phyloP scores from a whole-genome alignment of 1,139 yeast genomes.

The Entelexis sorbosivorans region DNA sequence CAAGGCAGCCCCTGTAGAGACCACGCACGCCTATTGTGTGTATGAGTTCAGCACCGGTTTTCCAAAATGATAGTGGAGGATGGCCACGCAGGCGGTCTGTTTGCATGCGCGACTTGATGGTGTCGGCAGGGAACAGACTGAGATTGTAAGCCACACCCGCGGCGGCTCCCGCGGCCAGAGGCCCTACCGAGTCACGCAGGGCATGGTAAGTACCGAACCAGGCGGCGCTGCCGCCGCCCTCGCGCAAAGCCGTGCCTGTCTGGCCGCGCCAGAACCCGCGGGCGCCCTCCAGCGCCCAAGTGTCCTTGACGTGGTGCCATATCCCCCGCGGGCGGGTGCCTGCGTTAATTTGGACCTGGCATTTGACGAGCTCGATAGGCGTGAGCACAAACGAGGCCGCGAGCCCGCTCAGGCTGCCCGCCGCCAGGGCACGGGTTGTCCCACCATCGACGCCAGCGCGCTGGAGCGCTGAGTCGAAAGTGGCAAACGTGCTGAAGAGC shows the following conservation, averaged over 20 bases:
- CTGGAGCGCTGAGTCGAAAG: slow-evolving; percentile 22
- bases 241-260: slow-evolving; percentile 70
- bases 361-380: slow-evolving; percentile 80
- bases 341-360: slow-evolving; percentile 69
- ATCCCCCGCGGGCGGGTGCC: slow-evolving; percentile 28
- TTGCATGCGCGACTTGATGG: slow-evolving; percentile 79
- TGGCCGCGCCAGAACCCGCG: slow-evolving; percentile 76
- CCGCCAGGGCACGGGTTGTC: not conserved
- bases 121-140: slow-evolving; percentile 79
- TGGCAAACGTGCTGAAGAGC: slow-evolving; percentile 51
- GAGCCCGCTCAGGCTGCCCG: slow-evolving; percentile 50
- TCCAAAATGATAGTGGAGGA: slow-evolving; percentile 28
- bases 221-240: slow-evolving; percentile 79
- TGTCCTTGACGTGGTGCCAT: slow-evolving; percentile 36
- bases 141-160: slow-evolving; percentile 80
- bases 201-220: slow-evolving; percentile 58
- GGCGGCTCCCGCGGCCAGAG: slow-evolving; percentile 66
- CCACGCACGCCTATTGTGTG: slow-evolving; percentile 48
- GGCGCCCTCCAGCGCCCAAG: slow-evolving; percentile 45
- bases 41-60: slow-evolving; percentile 36
- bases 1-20: slow-evolving; percentile 75
- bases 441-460: not conserved
- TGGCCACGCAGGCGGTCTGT: slow-evolving; percentile 36
- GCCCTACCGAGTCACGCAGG: slow-evolving; percentile 24
- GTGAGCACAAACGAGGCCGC: slow-evolving; percentile 75